Conservation (phyloP, 1,284 basidiomycete species). For the Tilletia horrida region DNA sequence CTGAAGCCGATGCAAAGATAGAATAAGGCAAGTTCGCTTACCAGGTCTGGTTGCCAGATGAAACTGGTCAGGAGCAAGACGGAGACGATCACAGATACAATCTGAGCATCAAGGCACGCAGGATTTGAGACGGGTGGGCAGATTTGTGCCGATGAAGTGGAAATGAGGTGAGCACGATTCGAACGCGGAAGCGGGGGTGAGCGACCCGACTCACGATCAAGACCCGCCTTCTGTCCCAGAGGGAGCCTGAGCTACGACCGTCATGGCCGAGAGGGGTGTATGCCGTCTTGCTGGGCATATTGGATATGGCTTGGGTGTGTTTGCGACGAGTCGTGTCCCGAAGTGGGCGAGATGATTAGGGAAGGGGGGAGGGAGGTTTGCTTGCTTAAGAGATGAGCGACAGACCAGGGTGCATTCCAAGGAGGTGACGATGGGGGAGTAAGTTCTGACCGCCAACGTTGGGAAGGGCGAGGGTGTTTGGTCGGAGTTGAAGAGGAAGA, state of each 20-base stretch:
- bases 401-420: too few relatives aligned
- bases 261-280: conserved; percentile 15
- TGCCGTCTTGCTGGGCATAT: conserved; percentile 14
- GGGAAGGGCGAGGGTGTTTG: too few relatives aligned
- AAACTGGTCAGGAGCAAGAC: conserved; percentile 3
- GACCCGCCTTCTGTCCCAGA: conserved; percentile 6
- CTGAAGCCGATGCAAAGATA: too few relatives aligned
- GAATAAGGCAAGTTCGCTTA: too few relatives aligned
- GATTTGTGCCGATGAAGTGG: not conserved
- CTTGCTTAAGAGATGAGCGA: too few relatives aligned
- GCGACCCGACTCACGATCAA: not conserved
- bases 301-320: not conserved
- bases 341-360: too few relatives aligned
- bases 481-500: not conserved
- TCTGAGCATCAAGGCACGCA: not conserved
- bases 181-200: not conserved
- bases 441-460: too few relatives aligned
- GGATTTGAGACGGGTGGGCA: not conserved
- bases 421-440: too few relatives aligned
- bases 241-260: not conserved
- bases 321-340: not conserved
- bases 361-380: too few relatives aligned
- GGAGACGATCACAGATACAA: not conserved
- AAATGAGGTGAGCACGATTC: not conserved
- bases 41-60: not conserved